Base-by-base conservation (phyloP, 805 yeast genomes). In the Candida glaebosa region DNA sequence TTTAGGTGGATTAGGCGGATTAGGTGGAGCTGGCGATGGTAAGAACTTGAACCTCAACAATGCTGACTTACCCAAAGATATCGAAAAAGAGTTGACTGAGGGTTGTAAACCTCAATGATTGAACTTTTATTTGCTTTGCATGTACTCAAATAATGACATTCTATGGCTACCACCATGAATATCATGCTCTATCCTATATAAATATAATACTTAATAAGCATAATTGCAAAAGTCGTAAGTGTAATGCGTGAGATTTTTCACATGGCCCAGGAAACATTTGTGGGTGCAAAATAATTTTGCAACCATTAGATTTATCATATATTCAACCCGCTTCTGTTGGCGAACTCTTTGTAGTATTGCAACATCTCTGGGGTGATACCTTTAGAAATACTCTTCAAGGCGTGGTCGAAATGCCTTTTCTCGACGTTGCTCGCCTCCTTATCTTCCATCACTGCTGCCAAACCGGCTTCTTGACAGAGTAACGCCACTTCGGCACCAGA, bases 401-500 rank as follows among this genome's bases (percentile, higher is more conserved):
- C 97, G 40, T 69, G 71, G 19, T 76, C 81, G 52, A 88, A 89
- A 58, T 93, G 96, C 24, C 68, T 67, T 45, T 68, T 70, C n/a
- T 62, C 60, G 0, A 90, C 95, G 5, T 51, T 49, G 1, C 55
- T 54, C 6, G 85, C 74, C 3, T 78, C 65, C 4, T 75, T 61
- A 47, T 85, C 65, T 50, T 87, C 96, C 83, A 87, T 88, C 43
- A 93, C 81, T 0, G 98, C 96, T n/a, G 85, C 79, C 9, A 93
- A 65, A 2, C 99, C 99, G 0, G 98, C 96, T 61, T 91, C 97
- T 60, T 90, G 98, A 53, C 96, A 87, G 16, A 91, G 60, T 16
- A 89, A 71, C 0, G 90, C 95, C 30, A 93, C 87, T 61, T 93
- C 99, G 0, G 98, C 96, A 28, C 99, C 99, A 0, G 97, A 89